A percentile compares a stretch with the other conserved stretches of the same genome.
These are phyloP conservation scores for Xylaria polymorpha DNA, from an alignment of 2,329 filamentous ascomycete species.

Conservation along the genomic window DNA sequence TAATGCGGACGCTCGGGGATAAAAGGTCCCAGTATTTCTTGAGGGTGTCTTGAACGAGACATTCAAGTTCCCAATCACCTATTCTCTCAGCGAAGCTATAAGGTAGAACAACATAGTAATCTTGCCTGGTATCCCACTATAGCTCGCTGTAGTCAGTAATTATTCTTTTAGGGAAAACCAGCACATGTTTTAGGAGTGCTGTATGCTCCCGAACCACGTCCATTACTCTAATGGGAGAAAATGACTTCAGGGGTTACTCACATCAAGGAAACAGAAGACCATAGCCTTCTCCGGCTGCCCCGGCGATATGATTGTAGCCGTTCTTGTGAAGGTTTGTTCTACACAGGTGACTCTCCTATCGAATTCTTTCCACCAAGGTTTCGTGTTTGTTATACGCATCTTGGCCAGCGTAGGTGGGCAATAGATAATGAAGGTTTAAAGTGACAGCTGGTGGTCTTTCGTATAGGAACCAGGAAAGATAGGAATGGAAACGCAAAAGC, in stretches of 20 bases:
- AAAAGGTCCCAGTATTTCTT: constrained; percentile 1
- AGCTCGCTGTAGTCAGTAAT: no score
- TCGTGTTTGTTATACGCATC: constrained; percentile 21
- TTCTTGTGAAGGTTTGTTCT: neutral
- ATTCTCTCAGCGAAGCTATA: neutral
- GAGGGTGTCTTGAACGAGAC: neutral
- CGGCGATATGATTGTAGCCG: neutral
- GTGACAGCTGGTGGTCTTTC: neutral
- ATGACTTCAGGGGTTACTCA: no score
- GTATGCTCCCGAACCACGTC: no score
- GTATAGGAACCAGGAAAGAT: neutral
- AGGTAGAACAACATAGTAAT: constrained; percentile 12
- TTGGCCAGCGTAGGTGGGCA: neutral
- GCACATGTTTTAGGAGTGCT: no score
- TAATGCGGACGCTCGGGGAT: constrained; percentile 9
- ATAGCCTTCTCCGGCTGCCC: neutral
- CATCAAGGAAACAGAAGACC: constrained; percentile 10
- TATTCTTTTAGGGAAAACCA: no score
- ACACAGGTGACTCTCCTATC: neutral
- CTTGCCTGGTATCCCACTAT: constrained; percentile 11
- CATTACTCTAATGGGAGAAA: no score
- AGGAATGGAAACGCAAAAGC: neutral
- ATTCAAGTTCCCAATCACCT: neutral
- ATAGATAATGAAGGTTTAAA: neutral
- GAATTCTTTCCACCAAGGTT: constrained; percentile 19